Evolutionary conservation across 208 protist genomes (phyloP).

Genomic region (Wallacemonas sp.): DNA sequence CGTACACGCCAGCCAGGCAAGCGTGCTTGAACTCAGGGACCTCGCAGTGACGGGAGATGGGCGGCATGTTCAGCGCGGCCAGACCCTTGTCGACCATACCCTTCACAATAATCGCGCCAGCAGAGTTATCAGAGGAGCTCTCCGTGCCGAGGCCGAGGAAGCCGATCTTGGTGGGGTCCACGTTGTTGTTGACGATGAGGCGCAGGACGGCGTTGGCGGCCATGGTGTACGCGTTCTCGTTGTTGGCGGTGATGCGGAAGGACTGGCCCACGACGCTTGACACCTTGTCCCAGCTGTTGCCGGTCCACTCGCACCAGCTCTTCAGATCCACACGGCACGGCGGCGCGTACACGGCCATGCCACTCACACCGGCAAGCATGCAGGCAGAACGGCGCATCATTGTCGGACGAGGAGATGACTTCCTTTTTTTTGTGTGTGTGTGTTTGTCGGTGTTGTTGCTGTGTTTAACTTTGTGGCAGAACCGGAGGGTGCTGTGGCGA

Average conservation of each 20-base stretch:
- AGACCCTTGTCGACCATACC: constrained; percentile 90
- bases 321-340: constrained; percentile 82
- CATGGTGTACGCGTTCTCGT: constrained; percentile 93
- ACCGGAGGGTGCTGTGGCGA: constrained; percentile 1
- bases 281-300: constrained; percentile 90
- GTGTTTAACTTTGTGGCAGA: not conserved
- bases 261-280: constrained; percentile 84
- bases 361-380: constrained; percentile 72
- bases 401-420: too few relatives aligned
- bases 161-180: constrained; percentile 80
- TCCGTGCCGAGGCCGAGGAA: constrained; percentile 91
- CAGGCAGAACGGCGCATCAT: constrained; percentile 59
- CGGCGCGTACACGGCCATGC: constrained; percentile 84
- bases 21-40: constrained; percentile 93
- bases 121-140: constrained; percentile 87
- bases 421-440: constrained; percentile 5
- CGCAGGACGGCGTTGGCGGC: constrained; percentile 86
- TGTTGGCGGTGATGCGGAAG: constrained; percentile 78
- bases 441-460: not conserved
- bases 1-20: constrained; percentile 90
- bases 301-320: constrained; percentile 89
- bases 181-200: constrained; percentile 83
- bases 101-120: constrained; percentile 88
- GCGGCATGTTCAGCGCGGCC: constrained; percentile 55
- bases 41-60: constrained; percentile 82